Conservation (phyloP, 495 filamentous ascomycete genomes). For the Aspergillus sparsus region DNA sequence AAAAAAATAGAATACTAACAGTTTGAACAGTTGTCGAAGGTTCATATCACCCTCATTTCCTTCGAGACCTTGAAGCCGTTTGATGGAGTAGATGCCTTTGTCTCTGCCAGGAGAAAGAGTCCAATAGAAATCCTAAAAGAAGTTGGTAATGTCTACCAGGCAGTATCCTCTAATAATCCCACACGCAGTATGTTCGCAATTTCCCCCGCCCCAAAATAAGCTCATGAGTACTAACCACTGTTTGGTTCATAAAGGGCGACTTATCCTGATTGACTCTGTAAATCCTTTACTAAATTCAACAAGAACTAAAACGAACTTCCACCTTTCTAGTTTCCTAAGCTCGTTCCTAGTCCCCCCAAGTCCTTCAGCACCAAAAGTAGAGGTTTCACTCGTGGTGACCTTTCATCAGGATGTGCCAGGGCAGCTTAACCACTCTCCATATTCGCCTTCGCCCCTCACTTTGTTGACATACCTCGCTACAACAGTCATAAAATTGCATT, state of each 20-base stretch:
- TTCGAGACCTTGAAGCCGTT: slow-evolving; percentile 67
- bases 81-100: slow-evolving; percentile 59
- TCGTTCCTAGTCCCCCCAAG: slow-evolving; percentile 35
- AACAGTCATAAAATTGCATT: slow-evolving; percentile 61
- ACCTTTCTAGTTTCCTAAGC: slow-evolving; percentile 43
- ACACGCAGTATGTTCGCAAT: slow-evolving; percentile 34
- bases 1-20: not conserved
- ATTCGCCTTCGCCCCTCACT: slow-evolving; percentile 66
- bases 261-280: slow-evolving; percentile 50
- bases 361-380: slow-evolving; percentile 29
- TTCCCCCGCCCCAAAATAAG: not conserved
- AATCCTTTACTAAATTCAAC: slow-evolving; percentile 40
- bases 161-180: slow-evolving; percentile 30
- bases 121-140: slow-evolving; percentile 61
- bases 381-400: slow-evolving; percentile 46
- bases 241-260: slow-evolving; percentile 33
- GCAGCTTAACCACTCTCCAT: slow-evolving; percentile 57
- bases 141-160: slow-evolving; percentile 34
- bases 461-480: slow-evolving; percentile 67
- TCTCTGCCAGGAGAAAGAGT: slow-evolving; percentile 61
- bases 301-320: slow-evolving; percentile 32
- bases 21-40: slow-evolving; percentile 48
- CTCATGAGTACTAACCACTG: slow-evolving; percentile 14
- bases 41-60: slow-evolving; percentile 73
- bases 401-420: slow-evolving; percentile 49